Evolutionary conservation across 1,139 yeast species (phyloP), one percentile per base, ranked within the genome.

Genomic region (Suhomyces ambrosiae): DNA sequence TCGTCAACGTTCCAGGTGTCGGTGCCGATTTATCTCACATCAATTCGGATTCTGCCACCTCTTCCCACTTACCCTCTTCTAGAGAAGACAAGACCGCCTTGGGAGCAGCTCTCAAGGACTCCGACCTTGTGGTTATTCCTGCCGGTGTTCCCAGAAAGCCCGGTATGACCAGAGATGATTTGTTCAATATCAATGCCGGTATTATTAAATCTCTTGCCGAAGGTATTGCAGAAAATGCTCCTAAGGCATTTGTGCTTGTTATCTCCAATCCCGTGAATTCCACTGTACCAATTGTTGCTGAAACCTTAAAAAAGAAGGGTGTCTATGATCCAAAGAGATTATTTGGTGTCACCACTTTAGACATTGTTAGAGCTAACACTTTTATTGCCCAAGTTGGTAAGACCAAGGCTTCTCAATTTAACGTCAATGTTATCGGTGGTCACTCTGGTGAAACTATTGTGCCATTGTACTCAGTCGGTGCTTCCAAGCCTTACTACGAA

Each of bases 81-180:
- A 70, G 60, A 54, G 96, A 88, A 58, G 80, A 82, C 58, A 82
- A 82, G 45, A 65, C 74, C 42, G 97, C 95, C 37, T 76, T 92
- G 58, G 78, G 80, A 53, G 67, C 69, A 41, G 87, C 97, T 37
- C 75, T 92, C 55, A 75, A 80, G 49, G 92, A 80, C 49, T 76
- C 96, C 35, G 94, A 92, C 58, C 81, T 92, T 50, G 95, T 92
- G 44, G 75, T 92, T 53, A 90, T 92, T 65, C 97, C 98, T 56
- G 98, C 98, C 42, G 98, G 98, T 71, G 96, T 92, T 42, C 98
- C 98, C 70, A 86, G 98, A 77, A 92, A 92, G 76, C 97, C 97
- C 50, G 97, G 97, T 62, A 90, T 90, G 97, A 89, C 97, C 57
- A 80, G 95, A 77, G 98, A 92, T 65, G 98, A 92, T 63, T 79